Base-by-base conservation (phyloP, 2,329 filamentous ascomycete species). In the Anthostomella pinea region DNA sequence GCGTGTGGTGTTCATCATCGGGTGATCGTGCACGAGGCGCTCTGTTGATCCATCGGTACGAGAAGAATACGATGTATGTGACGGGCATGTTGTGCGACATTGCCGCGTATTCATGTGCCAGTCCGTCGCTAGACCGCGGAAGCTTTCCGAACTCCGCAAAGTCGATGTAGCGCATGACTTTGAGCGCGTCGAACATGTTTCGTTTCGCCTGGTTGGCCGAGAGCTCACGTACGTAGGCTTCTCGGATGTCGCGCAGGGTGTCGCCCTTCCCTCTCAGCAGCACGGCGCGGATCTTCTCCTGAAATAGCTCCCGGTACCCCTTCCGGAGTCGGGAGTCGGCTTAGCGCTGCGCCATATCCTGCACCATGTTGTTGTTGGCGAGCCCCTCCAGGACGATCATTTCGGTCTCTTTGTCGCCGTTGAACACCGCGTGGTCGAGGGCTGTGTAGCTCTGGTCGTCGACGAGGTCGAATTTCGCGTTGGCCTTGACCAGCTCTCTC, bases 361-460 rank as follows among this genome's bases (percentile, higher is more conserved):
- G 15, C 27, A 13, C 35, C 31, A 3, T 35, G 23, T 7, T 39
- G 30, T 13, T 27, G 21, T n/a, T 31, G 39, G 3, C 34, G 33
- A 64, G 45, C 0, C 54, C 58, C 4, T 53, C 28, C 4, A 62
- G 38, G 1, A 66, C 46, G 3, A 64, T 38, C 2, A 36, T 39
- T 27, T 56, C 37, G 8, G 49, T 50, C 9, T 37, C 30, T 4
- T 18, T n/a, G 35, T 62, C 55, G 9, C 47, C 56, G 33, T 46
- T 58, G 33, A 56, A 65, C 1, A 65, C 56, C 6, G 63, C 58
- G 37, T 62, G 62, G 24, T 66, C 64, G 3, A 67, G 41, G 1
- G 62, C 63, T 6, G 48, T 57, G 35, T 66, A 66, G 5, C 61
- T 62, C 4, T 60, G 43, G 6, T 57, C 48, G 27, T 68, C 63